These are phyloP conservation scores for Russula griseocarnosa DNA, from an alignment of 768 basidiomycete species.

Conservation along the genomic window DNA sequence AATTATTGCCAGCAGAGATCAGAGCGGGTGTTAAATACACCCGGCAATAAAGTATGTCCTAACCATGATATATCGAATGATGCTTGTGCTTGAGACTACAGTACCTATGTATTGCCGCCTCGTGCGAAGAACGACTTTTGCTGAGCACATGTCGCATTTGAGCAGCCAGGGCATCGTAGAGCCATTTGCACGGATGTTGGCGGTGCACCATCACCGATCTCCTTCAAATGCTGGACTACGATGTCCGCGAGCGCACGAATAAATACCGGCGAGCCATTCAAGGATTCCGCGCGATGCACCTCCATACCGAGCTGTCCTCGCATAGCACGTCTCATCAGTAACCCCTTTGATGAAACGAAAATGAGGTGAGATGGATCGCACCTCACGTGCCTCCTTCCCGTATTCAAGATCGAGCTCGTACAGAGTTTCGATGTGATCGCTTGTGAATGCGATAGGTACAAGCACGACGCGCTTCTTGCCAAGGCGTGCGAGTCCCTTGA, in stretches of 20 bases:
- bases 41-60: background rate
- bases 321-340: constrained; percentile 7
- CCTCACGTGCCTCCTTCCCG: constrained; percentile 84
- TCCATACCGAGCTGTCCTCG: constrained; percentile 77
- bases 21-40: background rate
- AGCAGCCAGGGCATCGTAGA: constrained; percentile 92
- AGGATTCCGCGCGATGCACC: constrained; percentile 79
- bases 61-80: background rate
- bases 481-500: constrained; percentile 79
- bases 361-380: constrained; percentile 37
- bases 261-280: constrained; percentile 96
- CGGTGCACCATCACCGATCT: constrained; percentile 54
- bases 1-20: background rate
- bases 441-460: constrained; percentile 96
- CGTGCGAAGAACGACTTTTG: constrained; percentile 88
- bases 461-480: constrained; percentile 75
- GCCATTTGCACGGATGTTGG: constrained; percentile 75
- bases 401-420: constrained; percentile 97
- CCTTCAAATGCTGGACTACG: constrained; percentile 69
- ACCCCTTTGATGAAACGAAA: background rate
- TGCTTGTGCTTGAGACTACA: background rate
- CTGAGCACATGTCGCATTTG: constrained; percentile 77
- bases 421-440: constrained; percentile 97
- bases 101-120: constrained; percentile 48
- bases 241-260: constrained; percentile 94